Evolutionary conservation across 2,329 filamentous ascomycete genomes (phyloP).

Genomic region (Sordariomycetes sp.): DNA sequence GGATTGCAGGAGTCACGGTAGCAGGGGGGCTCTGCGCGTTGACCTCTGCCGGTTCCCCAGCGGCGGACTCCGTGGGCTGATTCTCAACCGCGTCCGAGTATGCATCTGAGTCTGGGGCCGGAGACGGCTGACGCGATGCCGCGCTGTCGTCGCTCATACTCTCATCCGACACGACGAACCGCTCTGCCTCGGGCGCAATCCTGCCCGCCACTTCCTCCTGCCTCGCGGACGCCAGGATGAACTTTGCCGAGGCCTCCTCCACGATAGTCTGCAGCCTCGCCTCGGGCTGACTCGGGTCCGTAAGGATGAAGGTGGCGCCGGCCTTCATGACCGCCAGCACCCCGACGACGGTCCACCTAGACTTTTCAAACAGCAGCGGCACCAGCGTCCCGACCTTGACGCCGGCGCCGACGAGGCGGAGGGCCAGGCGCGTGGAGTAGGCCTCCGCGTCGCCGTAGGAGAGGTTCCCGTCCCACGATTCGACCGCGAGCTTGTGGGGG

Average conservation of each 20-base stretch:
- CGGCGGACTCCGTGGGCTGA: too few relatives aligned
- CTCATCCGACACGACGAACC: conserved; percentile 14
- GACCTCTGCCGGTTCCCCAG: too few relatives aligned
- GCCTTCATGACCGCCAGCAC: conserved; percentile 36
- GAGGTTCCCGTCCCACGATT: conserved; percentile 37
- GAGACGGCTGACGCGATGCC: conserved; percentile 18
- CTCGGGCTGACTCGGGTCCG: conserved; percentile 34
- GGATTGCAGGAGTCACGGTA: too few relatives aligned
- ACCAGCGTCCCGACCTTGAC: conserved; percentile 27
- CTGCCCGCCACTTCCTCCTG: conserved; percentile 24
- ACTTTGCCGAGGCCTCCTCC: conserved; percentile 26
- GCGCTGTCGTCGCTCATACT: not conserved
- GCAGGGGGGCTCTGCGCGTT: too few relatives aligned
- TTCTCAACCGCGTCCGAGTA: not conserved
- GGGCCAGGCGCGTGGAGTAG: conserved; percentile 28
- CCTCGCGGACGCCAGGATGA: conserved; percentile 27
- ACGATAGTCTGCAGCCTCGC: conserved; percentile 32
- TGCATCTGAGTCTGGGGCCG: not conserved
- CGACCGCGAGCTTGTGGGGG: conserved; percentile 30
- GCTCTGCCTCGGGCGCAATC: conserved; percentile 20
- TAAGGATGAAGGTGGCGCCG: conserved; percentile 35
- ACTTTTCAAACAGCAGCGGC: conserved; percentile 41
- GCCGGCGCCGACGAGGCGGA: conserved; percentile 24
- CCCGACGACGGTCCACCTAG: conserved; percentile 31
- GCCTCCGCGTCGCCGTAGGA: conserved; percentile 33